Base-by-base conservation (phyloP, 2,329 filamentous ascomycete species). In the Rutstroemia sydowiana region DNA sequence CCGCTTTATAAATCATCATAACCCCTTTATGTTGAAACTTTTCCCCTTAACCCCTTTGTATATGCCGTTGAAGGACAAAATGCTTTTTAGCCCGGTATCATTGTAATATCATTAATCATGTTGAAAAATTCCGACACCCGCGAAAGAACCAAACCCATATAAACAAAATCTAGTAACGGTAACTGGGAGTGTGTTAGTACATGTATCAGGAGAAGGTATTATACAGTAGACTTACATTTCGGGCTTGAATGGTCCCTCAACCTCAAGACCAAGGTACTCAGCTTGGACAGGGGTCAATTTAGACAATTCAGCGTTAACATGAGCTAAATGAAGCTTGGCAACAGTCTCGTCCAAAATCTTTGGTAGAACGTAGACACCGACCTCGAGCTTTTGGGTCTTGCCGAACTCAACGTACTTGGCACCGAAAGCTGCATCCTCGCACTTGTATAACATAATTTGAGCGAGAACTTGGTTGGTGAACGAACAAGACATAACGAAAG, bases 381-480 rank as follows among this genome's bases (percentile, higher is more conserved):
- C 77, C 53, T 87, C 82, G 69, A 95, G 88, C 81, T 93, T 90
- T 74, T 87, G 88, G 60, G 81, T 82, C 80, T 91, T 88, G 76
- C 87, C 89, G 72, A 95, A 98, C 77, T 96, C 93, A 66, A 91
- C 76, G 77, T 96, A 95, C 82, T 96, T 96, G 76, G 88, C 77
- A 74, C 85, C 82, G 72, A 95, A 98, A 53, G 77, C 85, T 70
- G 81, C 81, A 71, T 97, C 91, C 66, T 85, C 79, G 67, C 84
- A 85, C 87, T 97, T 97, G 87, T 75, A 98, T 68, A 98, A 79
- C 79, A 95, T 86, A 77, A 98, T 97, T 81, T 98, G 93, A 63
- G 93, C 93, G 72, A 98, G 88, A 67, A 97, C 93, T 82, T 98
- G 93, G 87, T 98, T 98, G 82, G 91, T 95, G 87, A 98, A 98